Conservation (phyloP, 2,329 filamentous ascomycete genomes). For the Cadophora gregata region DNA sequence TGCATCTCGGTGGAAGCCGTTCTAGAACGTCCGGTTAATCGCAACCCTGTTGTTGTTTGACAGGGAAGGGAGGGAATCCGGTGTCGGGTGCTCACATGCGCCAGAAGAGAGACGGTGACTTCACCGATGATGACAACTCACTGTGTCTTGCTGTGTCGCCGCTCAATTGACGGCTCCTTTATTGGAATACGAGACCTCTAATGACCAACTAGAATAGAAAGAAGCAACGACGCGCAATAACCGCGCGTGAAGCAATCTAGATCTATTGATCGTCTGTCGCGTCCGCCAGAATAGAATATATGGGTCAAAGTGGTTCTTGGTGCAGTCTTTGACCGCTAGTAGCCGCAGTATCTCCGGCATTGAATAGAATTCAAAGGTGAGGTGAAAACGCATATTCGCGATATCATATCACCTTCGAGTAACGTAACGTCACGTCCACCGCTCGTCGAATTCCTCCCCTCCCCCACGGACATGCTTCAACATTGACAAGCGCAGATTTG, state of each 20-base stretch:
- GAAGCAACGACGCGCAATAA: slow-evolving; percentile 8
- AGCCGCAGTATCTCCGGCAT: slow-evolving; percentile 14
- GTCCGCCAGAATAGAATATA: background rate
- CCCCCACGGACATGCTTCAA: slow-evolving; percentile 16
- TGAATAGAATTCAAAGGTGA: slow-evolving; percentile 5
- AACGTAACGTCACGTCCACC: background rate
- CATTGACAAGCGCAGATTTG: slow-evolving; percentile 19
- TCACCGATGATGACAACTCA: slow-evolving; percentile 14
- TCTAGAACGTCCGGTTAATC: slow-evolving; percentile 8
- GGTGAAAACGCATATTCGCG: background rate
- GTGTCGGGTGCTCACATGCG: slow-evolving; percentile 7
- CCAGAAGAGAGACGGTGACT: slow-evolving; percentile 7
- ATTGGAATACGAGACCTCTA: background rate
- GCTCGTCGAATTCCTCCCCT: background rate
- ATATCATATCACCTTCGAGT: background rate
- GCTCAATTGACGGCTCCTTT: background rate
- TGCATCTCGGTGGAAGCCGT: slow-evolving; percentile 2
- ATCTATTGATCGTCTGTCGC: slow-evolving; percentile 3
- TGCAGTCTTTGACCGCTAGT: slow-evolving; percentile 18
- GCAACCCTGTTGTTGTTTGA: background rate
- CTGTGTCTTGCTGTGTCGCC: background rate
- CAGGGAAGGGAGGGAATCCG: background rate
- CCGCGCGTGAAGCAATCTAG: slow-evolving; percentile 16
- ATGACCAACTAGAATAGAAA: slow-evolving; percentile 3
- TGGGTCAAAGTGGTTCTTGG: background rate